A percentile compares a stretch with the other conserved stretches of the same genome.
Evolutionary conservation across 306 rosid genomes (phyloP).

Genomic region (Quercus berberidifolia): DNA sequence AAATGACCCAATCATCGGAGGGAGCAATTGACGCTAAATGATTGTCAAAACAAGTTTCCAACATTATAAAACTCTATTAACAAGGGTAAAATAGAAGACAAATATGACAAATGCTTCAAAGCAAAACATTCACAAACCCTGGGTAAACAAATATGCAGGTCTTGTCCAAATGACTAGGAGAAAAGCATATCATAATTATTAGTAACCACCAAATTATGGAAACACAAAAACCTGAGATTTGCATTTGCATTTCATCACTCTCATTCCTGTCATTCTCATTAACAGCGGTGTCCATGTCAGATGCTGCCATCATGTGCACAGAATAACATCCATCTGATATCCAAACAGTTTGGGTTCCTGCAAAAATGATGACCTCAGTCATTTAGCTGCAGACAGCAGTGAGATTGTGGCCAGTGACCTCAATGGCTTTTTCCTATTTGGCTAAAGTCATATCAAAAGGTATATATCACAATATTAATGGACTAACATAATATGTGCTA

Average conservation of each 20-base stretch:
- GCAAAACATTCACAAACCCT: background rate
- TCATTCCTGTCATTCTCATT: conserved; percentile 42
- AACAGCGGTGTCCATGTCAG: conserved; percentile 48
- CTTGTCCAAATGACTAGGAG: background rate
- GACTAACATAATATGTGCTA: background rate
- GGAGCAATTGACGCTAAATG: background rate
- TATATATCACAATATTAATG: background rate
- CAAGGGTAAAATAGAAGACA: background rate
- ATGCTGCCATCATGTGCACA: conserved; percentile 51
- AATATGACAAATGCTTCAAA: background rate
- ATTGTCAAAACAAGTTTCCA: background rate
- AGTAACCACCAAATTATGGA: conserved; percentile 18
- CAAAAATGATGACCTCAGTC: conserved; percentile 25
- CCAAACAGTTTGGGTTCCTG: conserved; percentile 82
- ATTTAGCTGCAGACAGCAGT: conserved; percentile 17
- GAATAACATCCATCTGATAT: conserved; percentile 75
- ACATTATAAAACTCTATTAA: conserved; percentile 6
- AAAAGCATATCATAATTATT: background rate
- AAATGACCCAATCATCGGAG: background rate
- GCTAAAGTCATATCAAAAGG: conserved; percentile 9
- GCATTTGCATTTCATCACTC: conserved; percentile 44
- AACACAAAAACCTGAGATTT: conserved; percentile 52
- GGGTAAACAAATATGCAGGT: background rate
- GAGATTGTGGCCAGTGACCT: background rate
- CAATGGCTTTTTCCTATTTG: background rate